Evolutionary conservation across 345 rosid species (phyloP).

Genomic region (Eucalyptus pauciflora): DNA sequence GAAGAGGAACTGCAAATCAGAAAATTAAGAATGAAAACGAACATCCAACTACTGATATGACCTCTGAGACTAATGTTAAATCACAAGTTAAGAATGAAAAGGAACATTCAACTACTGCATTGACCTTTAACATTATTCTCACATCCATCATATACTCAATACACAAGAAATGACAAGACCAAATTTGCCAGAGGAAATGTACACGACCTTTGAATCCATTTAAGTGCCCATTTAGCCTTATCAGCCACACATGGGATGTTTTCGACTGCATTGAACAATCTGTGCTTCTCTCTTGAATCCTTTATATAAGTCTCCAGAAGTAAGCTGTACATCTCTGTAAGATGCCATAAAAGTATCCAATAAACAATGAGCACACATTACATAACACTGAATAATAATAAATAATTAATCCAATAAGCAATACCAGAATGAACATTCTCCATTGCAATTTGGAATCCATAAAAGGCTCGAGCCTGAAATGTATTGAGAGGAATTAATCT

Average conservation of each 20-base stretch:
- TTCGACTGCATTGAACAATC: constrained; percentile 77
- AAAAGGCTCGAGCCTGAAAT: constrained; percentile 82
- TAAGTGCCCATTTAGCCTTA: constrained; percentile 80
- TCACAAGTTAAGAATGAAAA: not conserved
- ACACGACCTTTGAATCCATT: constrained; percentile 69
- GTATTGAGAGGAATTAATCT: not conserved
- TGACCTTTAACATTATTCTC: not conserved
- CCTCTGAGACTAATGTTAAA: not conserved
- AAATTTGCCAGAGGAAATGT: not conserved
- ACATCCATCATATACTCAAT: not conserved
- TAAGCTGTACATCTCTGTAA: constrained; percentile 83
- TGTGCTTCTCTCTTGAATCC: constrained; percentile 73
- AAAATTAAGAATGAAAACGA: not conserved
- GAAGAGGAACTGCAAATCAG: constrained; percentile 45
- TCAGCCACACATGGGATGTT: constrained; percentile 64
- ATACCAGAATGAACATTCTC: constrained; percentile 94
- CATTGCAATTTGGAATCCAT: constrained; percentile 93
- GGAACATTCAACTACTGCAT: not conserved
- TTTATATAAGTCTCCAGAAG: constrained; percentile 88
- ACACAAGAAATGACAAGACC: not conserved
- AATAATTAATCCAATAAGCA: not conserved
- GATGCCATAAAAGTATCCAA: not conserved
- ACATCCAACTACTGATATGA: not conserved
- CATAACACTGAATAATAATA: not conserved
- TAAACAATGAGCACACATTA: not conserved